phyloP scores from a whole-genome alignment of 148 eudicot species.

The Fagopyrum tataricum region DNA sequence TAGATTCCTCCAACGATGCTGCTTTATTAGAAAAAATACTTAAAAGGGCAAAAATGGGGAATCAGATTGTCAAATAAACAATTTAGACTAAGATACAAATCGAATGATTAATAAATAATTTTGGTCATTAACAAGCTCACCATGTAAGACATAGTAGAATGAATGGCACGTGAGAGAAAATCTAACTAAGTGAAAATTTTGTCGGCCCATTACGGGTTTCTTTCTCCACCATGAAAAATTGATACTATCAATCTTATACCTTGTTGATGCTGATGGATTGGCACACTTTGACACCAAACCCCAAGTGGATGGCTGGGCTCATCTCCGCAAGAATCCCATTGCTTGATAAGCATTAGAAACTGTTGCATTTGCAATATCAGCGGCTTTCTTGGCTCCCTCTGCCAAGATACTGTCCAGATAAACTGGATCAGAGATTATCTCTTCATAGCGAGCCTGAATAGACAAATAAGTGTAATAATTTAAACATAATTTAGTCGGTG shows the following conservation, averaged over 20 bases:
- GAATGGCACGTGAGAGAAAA: no score
- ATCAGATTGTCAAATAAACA: neutral
- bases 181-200: no score
- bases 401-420: constrained; percentile 67
- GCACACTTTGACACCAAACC: no score
- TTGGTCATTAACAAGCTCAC: no score
- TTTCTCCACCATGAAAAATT: no score
- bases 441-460: constrained; percentile 61
- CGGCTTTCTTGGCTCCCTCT: constrained; percentile 74
- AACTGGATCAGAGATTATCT: constrained; percentile 57
- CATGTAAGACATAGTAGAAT: no score
- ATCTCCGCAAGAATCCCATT: constrained; percentile 76
- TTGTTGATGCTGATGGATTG: no score
- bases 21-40: no score
- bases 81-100: neutral
- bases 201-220: no score
- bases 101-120: neutral
- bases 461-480: neutral
- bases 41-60: no score
- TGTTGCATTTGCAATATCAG: constrained; percentile 67
- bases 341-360: constrained; percentile 77
- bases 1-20: no score
- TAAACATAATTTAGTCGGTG: neutral
- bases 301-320: constrained; percentile 13
- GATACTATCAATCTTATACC: no score